phyloP scores from a whole-genome alignment of 176 grass and related monocot species.

The Musa beccarii region DNA sequence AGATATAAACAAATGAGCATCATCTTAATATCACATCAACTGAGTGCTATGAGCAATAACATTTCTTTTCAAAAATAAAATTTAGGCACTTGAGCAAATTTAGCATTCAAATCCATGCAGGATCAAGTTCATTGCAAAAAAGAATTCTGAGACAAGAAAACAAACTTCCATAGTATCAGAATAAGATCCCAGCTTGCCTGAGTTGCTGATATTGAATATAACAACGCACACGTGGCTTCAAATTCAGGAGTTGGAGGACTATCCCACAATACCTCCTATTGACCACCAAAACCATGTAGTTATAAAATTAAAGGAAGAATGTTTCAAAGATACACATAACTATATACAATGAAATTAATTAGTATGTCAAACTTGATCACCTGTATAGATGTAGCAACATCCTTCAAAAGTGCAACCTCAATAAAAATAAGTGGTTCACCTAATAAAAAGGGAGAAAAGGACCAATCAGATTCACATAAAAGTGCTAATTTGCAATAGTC shows the following conservation, averaged over 20 bases:
- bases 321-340: not conserved
- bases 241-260: conserved; percentile 74
- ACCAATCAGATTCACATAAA: not conserved
- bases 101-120: not conserved
- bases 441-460: conserved; percentile 22
- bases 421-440: conserved; percentile 96
- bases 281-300: conserved; percentile 15
- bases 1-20: not conserved
- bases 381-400: conserved; percentile 83
- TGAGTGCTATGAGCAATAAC: not conserved
- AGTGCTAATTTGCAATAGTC: not conserved
- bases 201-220: conserved; percentile 97
- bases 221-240: conserved; percentile 78
- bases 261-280: conserved; percentile 86
- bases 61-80: not conserved
- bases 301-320: not conserved
- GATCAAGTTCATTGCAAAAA: not conserved
- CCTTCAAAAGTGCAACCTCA: conserved; percentile 85
- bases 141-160: not conserved
- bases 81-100: not conserved
- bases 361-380: conserved; percentile 20
- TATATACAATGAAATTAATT: not conserved
- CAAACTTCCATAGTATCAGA: not conserved
- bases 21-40: not conserved
- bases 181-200: conserved; percentile 39